These are phyloP conservation scores for Chalara sp. DNA, from an alignment of 2,329 filamentous ascomycete genomes.

Conservation along the genomic window DNA sequence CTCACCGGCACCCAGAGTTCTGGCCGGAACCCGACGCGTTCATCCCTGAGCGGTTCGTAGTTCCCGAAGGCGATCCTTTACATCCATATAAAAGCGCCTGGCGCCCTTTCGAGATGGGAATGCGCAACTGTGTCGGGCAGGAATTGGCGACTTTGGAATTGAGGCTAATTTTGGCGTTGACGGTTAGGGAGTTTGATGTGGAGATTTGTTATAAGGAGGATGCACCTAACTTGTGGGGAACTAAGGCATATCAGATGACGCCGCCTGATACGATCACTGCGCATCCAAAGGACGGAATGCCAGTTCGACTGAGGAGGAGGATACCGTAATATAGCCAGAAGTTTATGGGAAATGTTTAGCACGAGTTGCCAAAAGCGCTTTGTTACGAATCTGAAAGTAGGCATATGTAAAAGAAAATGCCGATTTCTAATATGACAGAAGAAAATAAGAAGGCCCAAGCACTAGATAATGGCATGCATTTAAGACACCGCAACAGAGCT, in stretches of 20 bases:
- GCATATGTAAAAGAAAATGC: too few species aligned
- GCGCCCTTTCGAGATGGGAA: conserved; percentile 47
- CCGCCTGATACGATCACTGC: background rate
- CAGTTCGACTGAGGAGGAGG: background rate
- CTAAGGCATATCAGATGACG: background rate
- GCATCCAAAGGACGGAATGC: background rate
- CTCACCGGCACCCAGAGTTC: conserved; percentile 12
- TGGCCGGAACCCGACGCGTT: conserved; percentile 39
- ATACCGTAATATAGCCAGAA: background rate
- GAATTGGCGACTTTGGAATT: conserved; percentile 42
- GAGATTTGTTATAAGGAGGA: background rate
- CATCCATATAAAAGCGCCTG: conserved; percentile 34
- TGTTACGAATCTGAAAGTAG: too few species aligned
- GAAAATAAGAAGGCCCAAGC: too few species aligned
- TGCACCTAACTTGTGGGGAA: background rate
- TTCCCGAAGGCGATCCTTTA: conserved; percentile 27
- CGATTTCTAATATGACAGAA: too few species aligned
- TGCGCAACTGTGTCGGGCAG: conserved; percentile 51
- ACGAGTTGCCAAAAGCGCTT: too few species aligned
- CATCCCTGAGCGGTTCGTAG: conserved; percentile 39
- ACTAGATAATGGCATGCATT: conserved; percentile 10
- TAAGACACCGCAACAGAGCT: conserved; percentile 17
- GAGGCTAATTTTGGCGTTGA: conserved; percentile 38
- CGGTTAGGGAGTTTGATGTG: conserved; percentile 5
- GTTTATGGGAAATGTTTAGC: too few species aligned